Base-by-base conservation (phyloP, 1,284 basidiomycete species). In the Tilletiaria anomala region DNA sequence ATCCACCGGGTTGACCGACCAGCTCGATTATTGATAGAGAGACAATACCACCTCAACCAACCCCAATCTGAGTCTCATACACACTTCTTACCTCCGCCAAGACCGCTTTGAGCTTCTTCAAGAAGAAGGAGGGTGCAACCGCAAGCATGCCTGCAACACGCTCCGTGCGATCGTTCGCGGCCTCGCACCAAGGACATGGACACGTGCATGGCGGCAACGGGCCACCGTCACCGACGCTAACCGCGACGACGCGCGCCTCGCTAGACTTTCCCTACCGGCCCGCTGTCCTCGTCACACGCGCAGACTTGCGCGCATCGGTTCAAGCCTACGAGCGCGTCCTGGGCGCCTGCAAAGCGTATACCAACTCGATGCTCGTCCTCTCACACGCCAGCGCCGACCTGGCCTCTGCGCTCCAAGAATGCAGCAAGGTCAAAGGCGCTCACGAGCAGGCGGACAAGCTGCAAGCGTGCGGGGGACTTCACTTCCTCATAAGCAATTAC, bases 401-500 rank as follows among this genome's bases (percentile, higher is more conserved):
- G 52, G 89, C 87, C 18, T 78, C 82, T 62, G 82, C 62, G 8
- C 45, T 66, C 11, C 56, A 66, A 31, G 52, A 55, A 20, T 65
- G 62, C 47, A 55, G 57, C 8, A 45, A 54, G 4, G 44, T 63
- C 37, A 66, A 66, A 40, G 64, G 64, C 11, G 60, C 60, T 0
- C 58, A 65, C 39, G 47, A 53, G 4, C 50, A 44, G 5, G 60
- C 58, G 11, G 43, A 55, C 1, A 48, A 43, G 6, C 42, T 66
- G 32, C 61, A 65, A 32, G 64, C 62, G 3, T 54, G 58, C 15
- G 43, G 48, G 24, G 88, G 88, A 2, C 71, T 93, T 39, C 86
- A 93, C 67, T 84, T 87, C 68, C 76, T 94, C 51, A 81, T 91
- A 59, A 80, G 82, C 42, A 91, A 91, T 68, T 85, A 91, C 58